Evolutionary conservation across 1,139 yeast species (phyloP), one percentile per base, ranked within the genome.

Genomic region (Yamadazyma blattariae): DNA sequence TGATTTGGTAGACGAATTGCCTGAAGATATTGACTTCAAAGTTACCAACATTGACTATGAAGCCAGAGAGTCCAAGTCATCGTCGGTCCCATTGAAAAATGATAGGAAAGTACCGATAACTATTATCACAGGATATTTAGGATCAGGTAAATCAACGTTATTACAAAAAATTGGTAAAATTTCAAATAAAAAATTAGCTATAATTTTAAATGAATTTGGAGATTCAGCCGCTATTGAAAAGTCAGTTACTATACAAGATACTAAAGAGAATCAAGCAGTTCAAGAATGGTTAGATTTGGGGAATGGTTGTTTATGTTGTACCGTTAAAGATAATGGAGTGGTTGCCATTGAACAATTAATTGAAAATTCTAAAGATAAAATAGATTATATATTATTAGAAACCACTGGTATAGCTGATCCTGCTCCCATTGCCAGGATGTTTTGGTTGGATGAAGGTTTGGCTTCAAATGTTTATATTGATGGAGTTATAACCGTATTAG

Each of bases 401-500:
- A 94, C 99, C 0, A 88, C 97, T 0, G 99, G 99, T 0, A 72
- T 94, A n/a, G 98, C 99, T 0, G 97, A 92, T 54, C 98, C 98
- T 0, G 97, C 84, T 0, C 97, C 97, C 0, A 88, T 92, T 25
- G 96, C 97, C 7, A 79, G 81, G 47, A 92, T 92, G 96, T 92
- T 92, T 59, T 92, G 98, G 98, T 69, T 90, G 27, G 98, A 92
- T 56, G 94, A 86, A 24, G 97, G 92, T 0, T 65, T 92, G 37
- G 73, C 82, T 10, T 82, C 96, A 6, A 82, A 79, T 46, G 87
- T 92, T 2, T 87, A 86, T 55, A 82, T 92, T 29, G 98, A 92
- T 59, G 96, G 97, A 0, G 89, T 92, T 5, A 75, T 94, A n/a
- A 85, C 97, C 0, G 97, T 94, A 5, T 67, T 92, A 31, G 98